Evolutionary conservation across 805 yeast genomes (phyloP), one percentile per base, ranked within the genome.

Genomic region (Metschnikowia arizonensis): DNA sequence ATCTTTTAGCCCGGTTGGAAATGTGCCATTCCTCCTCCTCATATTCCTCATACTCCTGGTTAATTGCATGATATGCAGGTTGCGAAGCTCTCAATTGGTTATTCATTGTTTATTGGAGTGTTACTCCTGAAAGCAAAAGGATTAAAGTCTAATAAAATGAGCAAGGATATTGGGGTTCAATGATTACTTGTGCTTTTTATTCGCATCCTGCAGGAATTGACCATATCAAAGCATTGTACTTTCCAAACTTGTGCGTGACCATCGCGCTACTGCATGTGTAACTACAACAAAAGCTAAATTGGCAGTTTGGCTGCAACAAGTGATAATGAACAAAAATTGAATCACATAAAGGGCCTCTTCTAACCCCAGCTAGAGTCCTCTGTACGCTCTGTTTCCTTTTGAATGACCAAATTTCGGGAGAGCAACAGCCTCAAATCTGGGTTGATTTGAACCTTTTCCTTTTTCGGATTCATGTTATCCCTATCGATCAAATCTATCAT

Each of bases 401-500:
- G 85, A 5, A 85, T 74, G 1, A 89, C 70, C 4, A 83, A 48
- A 19, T 85, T 76, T 46, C 73, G 78, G 11, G 83, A 76, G 29
- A 90, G 68, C 38, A 90, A 65, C 40, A 59, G 58, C 43, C 90
- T 71, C 52, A 90, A 64, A 30, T 82, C 81, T 0, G 76, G 77
- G 47, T 77, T 72, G 6, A 78, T 57, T 4, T 64, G 65, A 17
- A 42, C 50, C 24, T 47, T 53, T 25, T 57, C 52, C 29, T 61
- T 62, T 15, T 60, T 57, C 15, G 42, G 47, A 15, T 48, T 41
- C 33, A 56, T 47, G 42, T 66, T 66, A 44, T 73, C 75, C 35
- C 85, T 61, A 59, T 89, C 96, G 54, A 89, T 79, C 29, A 89
- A 75, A 44, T 81, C 86, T 45, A 90, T 78, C 75, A 89, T 83